Evolutionary conservation across 306 rosid species (phyloP), one percentile per base, ranked within the genome.

Genomic region (Cyclanthera cordifolia): DNA sequence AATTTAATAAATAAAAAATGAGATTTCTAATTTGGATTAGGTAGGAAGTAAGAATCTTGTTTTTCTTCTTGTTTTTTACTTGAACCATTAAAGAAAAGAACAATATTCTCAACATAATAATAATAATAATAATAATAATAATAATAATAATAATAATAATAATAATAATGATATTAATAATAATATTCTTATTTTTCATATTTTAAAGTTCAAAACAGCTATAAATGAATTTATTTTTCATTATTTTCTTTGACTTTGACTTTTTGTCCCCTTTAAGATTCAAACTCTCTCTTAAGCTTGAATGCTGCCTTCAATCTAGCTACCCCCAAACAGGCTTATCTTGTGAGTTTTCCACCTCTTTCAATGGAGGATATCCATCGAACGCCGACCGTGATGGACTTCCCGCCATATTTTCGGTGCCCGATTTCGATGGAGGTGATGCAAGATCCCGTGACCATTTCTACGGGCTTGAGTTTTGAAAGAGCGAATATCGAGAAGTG

Each of bases 381-480:
- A 72, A 19, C 39, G 0, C 21, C 59, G 17, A 41, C 61, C 6
- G 53, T 51, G 39, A 72, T 75, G 81, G 81, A 81, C 48, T 57
- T 75, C 56, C 67, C 67, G 3, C 84, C 85, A 0, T 74, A 81
- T 51, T 84, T 84, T 72, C 70, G 78, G 20, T 84, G 88, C 70
- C 88, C 88, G 11, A 84, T 84, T 58, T 79, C 88, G 34, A 73
- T 73, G 78, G 88, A 81, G 73, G 32, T 81, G 20, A 81, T 84
- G 88, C 71, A 66, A 20, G 86, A 84, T 0, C 85, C 86, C 0
- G 86, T 81, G 16, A 84, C 82, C 41, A 74, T 84, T 50, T 56
- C 76, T 73, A 81, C 84, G 16, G 88, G 88, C 3, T 77, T 84
- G 51, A 74, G 82, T 14, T 84, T 81, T 43, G 84, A 84, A 24